phyloP scores from a whole-genome alignment of 345 rosid genomes.

The Sisymbrium altissimum region DNA sequence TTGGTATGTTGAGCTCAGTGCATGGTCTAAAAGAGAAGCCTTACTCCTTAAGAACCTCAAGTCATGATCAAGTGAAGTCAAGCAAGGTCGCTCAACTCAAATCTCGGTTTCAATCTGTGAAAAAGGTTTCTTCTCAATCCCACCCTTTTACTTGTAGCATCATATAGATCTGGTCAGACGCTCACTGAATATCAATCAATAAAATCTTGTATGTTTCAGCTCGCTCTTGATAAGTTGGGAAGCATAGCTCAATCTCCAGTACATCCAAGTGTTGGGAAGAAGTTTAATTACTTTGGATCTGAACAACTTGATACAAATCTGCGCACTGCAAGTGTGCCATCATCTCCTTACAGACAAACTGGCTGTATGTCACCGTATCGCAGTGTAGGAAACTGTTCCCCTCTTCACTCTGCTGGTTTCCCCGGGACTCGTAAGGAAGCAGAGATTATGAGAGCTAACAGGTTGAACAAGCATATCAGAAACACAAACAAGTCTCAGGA shows the following conservation, averaged over 20 bases:
- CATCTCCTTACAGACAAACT: conserved; percentile 59
- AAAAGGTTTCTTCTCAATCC: conserved; percentile 46
- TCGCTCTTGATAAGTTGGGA: conserved; percentile 39
- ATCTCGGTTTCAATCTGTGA: conserved; percentile 46
- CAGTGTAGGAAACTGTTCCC: conserved; percentile 54
- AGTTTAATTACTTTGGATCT: conserved; percentile 37
- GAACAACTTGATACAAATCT: conserved; percentile 36
- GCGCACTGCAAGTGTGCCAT: conserved; percentile 34
- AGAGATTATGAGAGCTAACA: conserved; percentile 44
- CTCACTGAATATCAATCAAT: neutral
- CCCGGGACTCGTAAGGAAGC: conserved; percentile 61
- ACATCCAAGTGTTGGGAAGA: conserved; percentile 37
- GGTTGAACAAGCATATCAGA: conserved; percentile 39
- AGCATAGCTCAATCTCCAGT: conserved; percentile 46
- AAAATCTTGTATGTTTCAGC: conserved; percentile 40
- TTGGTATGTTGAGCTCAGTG: conserved; percentile 59
- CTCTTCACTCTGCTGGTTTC: conserved; percentile 49
- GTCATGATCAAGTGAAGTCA: conserved; percentile 34
- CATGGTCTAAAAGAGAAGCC: conserved; percentile 56
- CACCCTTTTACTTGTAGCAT: conserved; percentile 7
- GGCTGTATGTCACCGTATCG: conserved; percentile 57
- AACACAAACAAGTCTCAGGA: conserved; percentile 48
- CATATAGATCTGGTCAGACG: neutral
- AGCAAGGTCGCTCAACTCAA: conserved; percentile 42
- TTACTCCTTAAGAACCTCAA: conserved; percentile 36